Evolutionary conservation across 2,329 filamentous ascomycete species (phyloP).

Genomic region (Alternaria brassicicola): DNA sequence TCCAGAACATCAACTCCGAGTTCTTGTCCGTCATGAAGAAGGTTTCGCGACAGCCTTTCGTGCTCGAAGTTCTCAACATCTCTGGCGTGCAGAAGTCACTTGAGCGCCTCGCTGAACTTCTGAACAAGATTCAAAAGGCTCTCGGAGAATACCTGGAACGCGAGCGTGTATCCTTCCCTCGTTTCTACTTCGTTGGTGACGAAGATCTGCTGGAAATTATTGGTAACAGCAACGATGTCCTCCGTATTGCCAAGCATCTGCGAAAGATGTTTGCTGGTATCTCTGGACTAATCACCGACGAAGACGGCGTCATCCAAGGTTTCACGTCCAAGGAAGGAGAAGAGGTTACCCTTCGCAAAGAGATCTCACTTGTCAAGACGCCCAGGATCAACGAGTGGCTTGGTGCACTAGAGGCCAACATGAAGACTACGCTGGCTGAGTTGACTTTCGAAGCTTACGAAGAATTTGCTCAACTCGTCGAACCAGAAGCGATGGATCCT

Average conservation of each 20-base stretch:
- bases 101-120: constrained; percentile 90
- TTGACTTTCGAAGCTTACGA: constrained; percentile 84
- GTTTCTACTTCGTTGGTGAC: constrained; percentile 99
- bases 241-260: constrained; percentile 97
- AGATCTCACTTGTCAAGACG: constrained; percentile 90
- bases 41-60: constrained; percentile 93
- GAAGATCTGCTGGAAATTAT: constrained; percentile 99
- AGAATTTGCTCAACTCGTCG: constrained; percentile 80
- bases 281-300: constrained; percentile 87
- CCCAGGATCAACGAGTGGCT: constrained; percentile 99
- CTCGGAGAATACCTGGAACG: constrained; percentile 98
- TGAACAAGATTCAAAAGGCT: constrained; percentile 99
- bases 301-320: constrained; percentile 85
- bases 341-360: constrained; percentile 82
- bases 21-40: constrained; percentile 99
- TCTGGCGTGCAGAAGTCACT: constrained; percentile 94
- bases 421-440: constrained; percentile 94
- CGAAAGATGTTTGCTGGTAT: constrained; percentile 99
- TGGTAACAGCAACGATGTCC: constrained; percentile 96
- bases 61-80: constrained; percentile 94
- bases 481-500: constrained; percentile 71
- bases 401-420: constrained; percentile 86
- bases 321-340: constrained; percentile 97
- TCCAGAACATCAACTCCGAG: constrained; percentile 99
- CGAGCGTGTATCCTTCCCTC: constrained; percentile 94